Evolutionary conservation across 352 stramenopile species (phyloP).

Genomic region (Globisporangium polare): DNA sequence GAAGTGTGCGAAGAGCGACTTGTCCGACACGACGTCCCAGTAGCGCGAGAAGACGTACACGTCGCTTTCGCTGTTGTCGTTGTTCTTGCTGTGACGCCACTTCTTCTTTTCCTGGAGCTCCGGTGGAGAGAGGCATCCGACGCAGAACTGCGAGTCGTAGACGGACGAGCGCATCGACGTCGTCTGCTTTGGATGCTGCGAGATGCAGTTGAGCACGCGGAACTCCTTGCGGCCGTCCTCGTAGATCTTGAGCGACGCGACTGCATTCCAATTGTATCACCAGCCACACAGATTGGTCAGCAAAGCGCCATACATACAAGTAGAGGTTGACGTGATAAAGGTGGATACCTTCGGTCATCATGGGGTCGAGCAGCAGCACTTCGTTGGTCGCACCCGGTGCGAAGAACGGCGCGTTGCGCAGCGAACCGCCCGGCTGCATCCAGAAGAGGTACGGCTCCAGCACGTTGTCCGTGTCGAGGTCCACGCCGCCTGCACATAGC

Average conservation of each 20-base stretch:
- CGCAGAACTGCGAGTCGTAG: constrained; percentile 44
- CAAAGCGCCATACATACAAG: background rate
- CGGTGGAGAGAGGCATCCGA: constrained; percentile 57
- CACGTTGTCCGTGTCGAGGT: constrained; percentile 74
- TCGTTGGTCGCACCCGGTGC: constrained; percentile 38
- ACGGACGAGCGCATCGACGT: constrained; percentile 19
- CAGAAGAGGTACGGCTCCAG: constrained; percentile 82
- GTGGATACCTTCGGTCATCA: constrained; percentile 56
- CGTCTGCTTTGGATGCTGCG: constrained; percentile 24
- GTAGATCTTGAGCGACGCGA: constrained; percentile 70
- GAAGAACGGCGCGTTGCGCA: constrained; percentile 68
- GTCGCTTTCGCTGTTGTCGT: constrained; percentile 18
- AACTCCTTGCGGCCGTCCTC: constrained; percentile 67
- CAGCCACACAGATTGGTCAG: background rate
- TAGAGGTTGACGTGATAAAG: background rate
- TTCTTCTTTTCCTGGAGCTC: constrained; percentile 30
- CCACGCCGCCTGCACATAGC: constrained; percentile 23
- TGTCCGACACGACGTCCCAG: constrained; percentile 77
- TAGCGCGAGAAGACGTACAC: constrained; percentile 85
- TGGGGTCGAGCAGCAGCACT: constrained; percentile 66
- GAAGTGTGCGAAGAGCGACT: constrained; percentile 65
- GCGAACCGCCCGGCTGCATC: constrained; percentile 49
- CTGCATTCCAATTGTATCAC: constrained; percentile 6
- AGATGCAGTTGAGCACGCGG: constrained; percentile 73
- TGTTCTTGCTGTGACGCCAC: constrained; percentile 6